Evolutionary conservation across 306 rosid species (phyloP), one percentile per base, ranked within the genome.

Genomic region (Urtica urens): DNA sequence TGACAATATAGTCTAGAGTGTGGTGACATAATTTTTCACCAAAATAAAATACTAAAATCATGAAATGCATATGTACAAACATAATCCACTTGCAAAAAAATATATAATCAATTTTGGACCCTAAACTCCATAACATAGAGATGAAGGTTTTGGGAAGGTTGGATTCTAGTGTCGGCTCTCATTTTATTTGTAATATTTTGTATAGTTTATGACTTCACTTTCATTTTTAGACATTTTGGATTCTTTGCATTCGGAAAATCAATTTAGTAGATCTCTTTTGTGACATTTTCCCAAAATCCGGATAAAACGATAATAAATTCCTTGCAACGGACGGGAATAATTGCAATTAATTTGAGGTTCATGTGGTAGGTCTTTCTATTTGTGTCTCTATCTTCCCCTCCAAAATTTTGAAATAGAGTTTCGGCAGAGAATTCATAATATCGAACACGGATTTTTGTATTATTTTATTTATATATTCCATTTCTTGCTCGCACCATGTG

Each of bases 111-210:
- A 40, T 13, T 20, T 49, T 28, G 57, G 60, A 57, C 68, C 57
- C 43, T 48, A 9, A 49, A 44, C 55, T 65, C 64, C 49, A 44
- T 9, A 21, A 23, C 55, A 16, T 27, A 30, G 15, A 49, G 51
- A 53, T 39, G 51, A 43, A 60, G 62, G 35, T 51, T 29, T 46
- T 15, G 44, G n/a, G 58, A 9, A 3, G 45, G 33, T 7, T 11
- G 28, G 66, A 69, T 63, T 58, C 53, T 52, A 51, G 24, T 64
- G 76, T 70, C 60, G 64, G 71, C 34, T 33, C 43, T n/a, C n/a
- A n/a, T n/a, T 59, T 48, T 17, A 10, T 12, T 14, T 58, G n/a
- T n/a, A n/a, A n/a, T n/a, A n/a, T n/a, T n/a, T n/a, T n/a, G n/a
- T n/a, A n/a, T n/a, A n/a, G n/a, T n/a, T n/a, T n/a, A n/a, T n/a